Evolutionary conservation across 805 yeast species (phyloP), one percentile per base, ranked within the genome.

Genomic region (Starmerella sirachaensis): DNA sequence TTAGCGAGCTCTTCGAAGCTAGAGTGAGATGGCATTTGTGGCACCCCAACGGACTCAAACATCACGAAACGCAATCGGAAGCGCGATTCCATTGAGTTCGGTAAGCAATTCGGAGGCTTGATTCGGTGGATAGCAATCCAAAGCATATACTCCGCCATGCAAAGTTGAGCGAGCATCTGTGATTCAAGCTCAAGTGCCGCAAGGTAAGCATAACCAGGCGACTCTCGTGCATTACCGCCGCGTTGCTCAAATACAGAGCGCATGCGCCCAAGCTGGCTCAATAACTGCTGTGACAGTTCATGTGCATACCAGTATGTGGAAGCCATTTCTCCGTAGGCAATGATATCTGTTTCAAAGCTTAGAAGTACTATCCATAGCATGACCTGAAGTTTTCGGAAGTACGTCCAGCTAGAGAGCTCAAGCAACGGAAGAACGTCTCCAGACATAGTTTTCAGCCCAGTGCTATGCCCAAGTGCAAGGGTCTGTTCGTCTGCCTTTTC

Each of bases 21-120:
- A 11, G 51, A 57, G 47, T 59, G 76, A 0, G 63, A 53, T 3
- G 88, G 85, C 29, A 72, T 50, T 20, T 65, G 68, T 1, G 95
- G 95, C 9, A 74, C 74, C 0, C 93, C 94, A 16, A 85, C 78
- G 0, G 84, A 70, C 17, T 78, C 70, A 61, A 79, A 82, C 4
- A 91, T 75, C 55, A 83, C 84, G 70, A 83, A 68, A 47, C 93
- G 70, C 31, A 84, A 60, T 8, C 66, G 59, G 52, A 68, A 76
- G 13, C 70, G 53, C 25, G 62, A 45, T 31, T 60, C 60, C 18
- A 21, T 32, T 10, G 29, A 34, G 22, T 32, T 31, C 5, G 33
- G 29, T 3, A 58, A 37, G 18, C 18, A 21, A 12, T 39, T 27
- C 14, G 51, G 51, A 21, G 44, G 35, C 6, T 31, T 24, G 9